These are phyloP conservation scores for Meira miltonrushii DNA, from an alignment of 1,284 basidiomycete species.

Conservation along the genomic window DNA sequence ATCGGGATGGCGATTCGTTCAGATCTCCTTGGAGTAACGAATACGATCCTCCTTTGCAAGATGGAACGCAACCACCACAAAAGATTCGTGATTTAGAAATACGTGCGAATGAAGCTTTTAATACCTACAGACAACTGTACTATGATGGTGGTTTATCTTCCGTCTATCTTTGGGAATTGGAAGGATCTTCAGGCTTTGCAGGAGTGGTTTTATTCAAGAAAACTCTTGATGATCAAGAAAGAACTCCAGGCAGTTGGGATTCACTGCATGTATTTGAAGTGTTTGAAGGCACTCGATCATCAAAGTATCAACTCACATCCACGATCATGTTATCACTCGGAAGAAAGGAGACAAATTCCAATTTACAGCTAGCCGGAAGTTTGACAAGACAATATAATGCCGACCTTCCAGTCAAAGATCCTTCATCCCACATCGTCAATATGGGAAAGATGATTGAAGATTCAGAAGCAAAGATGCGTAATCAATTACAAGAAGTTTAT, in stretches of 20 bases:
- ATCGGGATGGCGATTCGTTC: constrained; percentile 90
- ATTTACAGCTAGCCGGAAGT: constrained; percentile 82
- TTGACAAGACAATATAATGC: constrained; percentile 84
- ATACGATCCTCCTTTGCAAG: constrained; percentile 74
- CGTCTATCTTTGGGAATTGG: constrained; percentile 96
- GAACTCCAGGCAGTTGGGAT: constrained; percentile 75
- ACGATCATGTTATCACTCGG: constrained; percentile 94
- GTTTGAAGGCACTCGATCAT: constrained; percentile 61
- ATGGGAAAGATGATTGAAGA: constrained; percentile 93
- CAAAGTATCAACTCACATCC: constrained; percentile 93
- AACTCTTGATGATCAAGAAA: constrained; percentile 41
- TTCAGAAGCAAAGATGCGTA: constrained; percentile 98
- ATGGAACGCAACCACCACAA: constrained; percentile 76
- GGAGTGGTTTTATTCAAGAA: constrained; percentile 96
- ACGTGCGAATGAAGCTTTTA: constrained; percentile 89
- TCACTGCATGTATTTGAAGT: constrained; percentile 97
- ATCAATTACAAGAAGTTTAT: constrained; percentile 91
- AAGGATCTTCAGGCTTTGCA: constrained; percentile 79
- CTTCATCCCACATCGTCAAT: constrained; percentile 76
- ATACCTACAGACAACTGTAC: constrained; percentile 97
- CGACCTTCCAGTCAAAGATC: constrained; percentile 15
- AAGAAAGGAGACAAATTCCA: constrained; percentile 60
- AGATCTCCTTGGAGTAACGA: constrained; percentile 95
- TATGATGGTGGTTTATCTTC: constrained; percentile 95
- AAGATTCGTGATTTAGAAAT: constrained; percentile 87